These are phyloP conservation scores for Sparassis latifolia DNA, from an alignment of 1,284 basidiomycete genomes.

Conservation along the genomic window DNA sequence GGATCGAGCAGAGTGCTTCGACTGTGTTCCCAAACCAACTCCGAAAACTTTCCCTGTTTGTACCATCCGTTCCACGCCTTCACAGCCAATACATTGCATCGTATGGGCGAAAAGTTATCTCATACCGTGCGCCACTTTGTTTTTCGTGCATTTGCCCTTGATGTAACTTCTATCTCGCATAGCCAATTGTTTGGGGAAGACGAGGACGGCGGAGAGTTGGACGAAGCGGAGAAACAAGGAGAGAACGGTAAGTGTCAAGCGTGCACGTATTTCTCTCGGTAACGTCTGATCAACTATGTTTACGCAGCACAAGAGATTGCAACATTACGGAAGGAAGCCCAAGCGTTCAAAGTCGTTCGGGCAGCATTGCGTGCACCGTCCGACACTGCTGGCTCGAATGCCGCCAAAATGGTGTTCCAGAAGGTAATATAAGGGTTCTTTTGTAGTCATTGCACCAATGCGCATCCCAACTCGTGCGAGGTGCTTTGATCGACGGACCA, in stretches of 20 bases:
- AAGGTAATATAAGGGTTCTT: conserved; percentile 50
- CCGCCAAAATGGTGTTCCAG: conserved; percentile 73
- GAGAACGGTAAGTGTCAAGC: conserved; percentile 62
- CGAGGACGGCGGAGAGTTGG: conserved; percentile 73
- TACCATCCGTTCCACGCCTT: conserved; percentile 96
- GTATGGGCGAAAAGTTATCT: conserved; percentile 99
- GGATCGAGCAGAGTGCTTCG: conserved; percentile 88
- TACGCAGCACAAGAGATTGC: conserved; percentile 84
- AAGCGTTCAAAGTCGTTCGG: conserved; percentile 82
- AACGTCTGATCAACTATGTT: background rate
- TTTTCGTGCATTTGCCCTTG: background rate
- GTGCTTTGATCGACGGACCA: too few species aligned
- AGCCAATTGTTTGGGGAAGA: conserved; percentile 96
- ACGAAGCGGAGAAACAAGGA: conserved; percentile 81
- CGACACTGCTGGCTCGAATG: conserved; percentile 32
- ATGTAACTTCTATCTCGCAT: conserved; percentile 1
- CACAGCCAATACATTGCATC: conserved; percentile 97
- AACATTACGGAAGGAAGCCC: conserved; percentile 82
- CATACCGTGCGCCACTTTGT: conserved; percentile 56
- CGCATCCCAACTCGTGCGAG: background rate
- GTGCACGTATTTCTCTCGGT: background rate
- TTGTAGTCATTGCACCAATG: background rate
- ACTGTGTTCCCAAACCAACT: conserved; percentile 84
- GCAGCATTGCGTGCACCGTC: conserved; percentile 46
- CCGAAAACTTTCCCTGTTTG: conserved; percentile 97